These are phyloP conservation scores for Zasmidium cellare DNA, from an alignment of 2,329 filamentous ascomycete genomes.

Conservation along the genomic window DNA sequence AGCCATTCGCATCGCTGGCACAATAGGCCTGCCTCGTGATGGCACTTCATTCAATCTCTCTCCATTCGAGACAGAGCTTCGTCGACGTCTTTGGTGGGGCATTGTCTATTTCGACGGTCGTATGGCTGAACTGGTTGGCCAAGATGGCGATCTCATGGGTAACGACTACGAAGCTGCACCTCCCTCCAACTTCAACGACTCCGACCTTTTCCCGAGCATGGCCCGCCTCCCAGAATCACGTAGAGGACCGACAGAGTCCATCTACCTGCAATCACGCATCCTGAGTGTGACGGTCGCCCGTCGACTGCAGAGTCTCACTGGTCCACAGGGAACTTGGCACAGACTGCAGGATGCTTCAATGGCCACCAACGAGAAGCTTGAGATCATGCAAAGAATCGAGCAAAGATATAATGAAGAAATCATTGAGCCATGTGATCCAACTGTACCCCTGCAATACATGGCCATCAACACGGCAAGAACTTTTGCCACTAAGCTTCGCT, in stretches of 20 bases:
- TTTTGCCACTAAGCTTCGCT: constrained; percentile 25
- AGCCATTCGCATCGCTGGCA: constrained; percentile 48
- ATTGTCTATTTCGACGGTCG: constrained; percentile 68
- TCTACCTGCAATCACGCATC: constrained; percentile 27
- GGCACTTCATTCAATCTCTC: constrained; percentile 29
- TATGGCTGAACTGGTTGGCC: constrained; percentile 59
- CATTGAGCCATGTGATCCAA: constrained; percentile 26
- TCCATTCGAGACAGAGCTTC: constrained; percentile 37
- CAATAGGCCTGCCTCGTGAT: constrained; percentile 37
- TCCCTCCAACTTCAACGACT: constrained; percentile 56
- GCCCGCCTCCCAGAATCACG: constrained; percentile 24
- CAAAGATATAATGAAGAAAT: constrained; percentile 25
- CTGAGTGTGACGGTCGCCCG: constrained; percentile 20
- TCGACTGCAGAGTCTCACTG: constrained; percentile 21
- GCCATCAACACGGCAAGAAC: constrained; percentile 27
- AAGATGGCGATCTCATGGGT: constrained; percentile 27
- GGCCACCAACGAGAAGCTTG: constrained; percentile 24
- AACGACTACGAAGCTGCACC: constrained; percentile 26
- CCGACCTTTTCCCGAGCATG: constrained; percentile 51
- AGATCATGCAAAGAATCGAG: constrained; percentile 26
- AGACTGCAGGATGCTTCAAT: constrained; percentile 22
- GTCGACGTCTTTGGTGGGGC: constrained; percentile 36
- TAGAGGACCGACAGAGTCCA: constrained; percentile 32
- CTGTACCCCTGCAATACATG: constrained; percentile 26
- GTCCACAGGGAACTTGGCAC: constrained; percentile 26